Evolutionary conservation across 371 early-diverging fungal species (phyloP), one percentile per base, ranked within the genome.

Genomic region (Apophysomyces variabilis): DNA sequence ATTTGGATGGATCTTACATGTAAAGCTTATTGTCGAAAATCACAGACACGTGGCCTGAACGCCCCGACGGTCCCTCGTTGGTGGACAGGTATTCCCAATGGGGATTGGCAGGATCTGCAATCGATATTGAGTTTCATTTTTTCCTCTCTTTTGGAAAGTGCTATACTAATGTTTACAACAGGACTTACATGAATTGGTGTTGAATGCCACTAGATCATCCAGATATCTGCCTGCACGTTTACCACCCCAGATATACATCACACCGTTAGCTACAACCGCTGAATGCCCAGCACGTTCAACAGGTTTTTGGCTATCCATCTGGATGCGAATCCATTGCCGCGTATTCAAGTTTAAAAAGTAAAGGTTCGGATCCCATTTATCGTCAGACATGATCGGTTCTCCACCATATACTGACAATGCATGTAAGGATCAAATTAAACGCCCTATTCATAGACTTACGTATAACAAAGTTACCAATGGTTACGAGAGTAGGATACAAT

Each of bases 201-300:
- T 90, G 60, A 92, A 91, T 32, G 87, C 78, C 11, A 85, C 73
- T 35, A 93, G 74, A 67, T 93, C 93, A 66, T 88, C 85, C 60
- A 91, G 74, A 59, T 87, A 91, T 57, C 84, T 78, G 18, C 90
- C 87, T 35, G 87, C 85, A n/a, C 78, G 73, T 21, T 88, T 88
- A 3, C 93, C 93, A 62, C 93, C 92, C 76, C 87, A 88, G 58
- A 93, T 76, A 65, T 87, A 91, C 77, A 93, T 84, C 38, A 84
- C 80, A 21, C 87, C 86, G 7, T 89, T 89, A 32, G 84, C 75
- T 21, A 85, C 77, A 45, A 85, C 84, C 6, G 87, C 85, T 11
- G 90, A 74, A 72, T 93, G 93, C 32, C 89, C 89, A 66, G 84
- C 86, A 65, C 93, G 86, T 38, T 90, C 92, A 12, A 70, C 66